phyloP scores from a whole-genome alignment of 1,284 basidiomycete species.

The Boletus calvinii region DNA sequence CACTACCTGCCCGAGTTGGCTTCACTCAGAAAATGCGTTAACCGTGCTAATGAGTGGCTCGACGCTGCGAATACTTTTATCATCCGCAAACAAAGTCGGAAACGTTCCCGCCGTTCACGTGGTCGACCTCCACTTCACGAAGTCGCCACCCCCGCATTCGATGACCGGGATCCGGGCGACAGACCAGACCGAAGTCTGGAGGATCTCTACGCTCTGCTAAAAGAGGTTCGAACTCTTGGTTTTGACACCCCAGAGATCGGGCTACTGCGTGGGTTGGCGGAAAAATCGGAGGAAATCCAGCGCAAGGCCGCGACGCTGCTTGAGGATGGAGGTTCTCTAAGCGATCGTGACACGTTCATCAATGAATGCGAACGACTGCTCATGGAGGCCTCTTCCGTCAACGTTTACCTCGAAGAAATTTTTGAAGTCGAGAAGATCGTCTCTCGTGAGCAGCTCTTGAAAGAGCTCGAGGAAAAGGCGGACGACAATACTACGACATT shows the following conservation, averaged over 20 bases:
- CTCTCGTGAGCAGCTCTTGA: constrained; percentile 65
- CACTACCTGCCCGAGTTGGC: constrained; percentile 71
- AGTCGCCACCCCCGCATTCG: constrained; percentile 28
- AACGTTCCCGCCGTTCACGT: constrained; percentile 64
- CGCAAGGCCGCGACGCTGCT: constrained; percentile 55
- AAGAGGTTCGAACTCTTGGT: constrained; percentile 71
- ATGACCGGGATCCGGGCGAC: constrained; percentile 59
- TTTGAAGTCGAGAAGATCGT: constrained; percentile 75
- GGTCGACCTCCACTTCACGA: constrained; percentile 49
- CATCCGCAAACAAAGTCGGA: constrained; percentile 69
- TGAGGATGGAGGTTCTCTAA: constrained; percentile 29
- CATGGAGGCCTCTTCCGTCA: constrained; percentile 67
- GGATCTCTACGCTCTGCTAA: constrained; percentile 67
- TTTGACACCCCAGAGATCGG: constrained; percentile 78
- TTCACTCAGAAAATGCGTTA: constrained; percentile 76
- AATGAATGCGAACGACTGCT: constrained; percentile 71
- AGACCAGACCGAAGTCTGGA: constrained; percentile 65
- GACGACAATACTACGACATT: constrained; percentile 57
- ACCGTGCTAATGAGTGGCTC: constrained; percentile 81
- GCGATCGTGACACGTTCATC: constrained; percentile 57
- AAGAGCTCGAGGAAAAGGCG: constrained; percentile 65
- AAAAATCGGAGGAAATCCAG: constrained; percentile 67
- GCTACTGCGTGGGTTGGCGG: constrained; percentile 53
- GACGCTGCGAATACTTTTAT: constrained; percentile 72
- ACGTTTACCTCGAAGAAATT: constrained; percentile 76